Base-by-base conservation (phyloP, 257 asterid species). In the Nicotiana paniculata region DNA sequence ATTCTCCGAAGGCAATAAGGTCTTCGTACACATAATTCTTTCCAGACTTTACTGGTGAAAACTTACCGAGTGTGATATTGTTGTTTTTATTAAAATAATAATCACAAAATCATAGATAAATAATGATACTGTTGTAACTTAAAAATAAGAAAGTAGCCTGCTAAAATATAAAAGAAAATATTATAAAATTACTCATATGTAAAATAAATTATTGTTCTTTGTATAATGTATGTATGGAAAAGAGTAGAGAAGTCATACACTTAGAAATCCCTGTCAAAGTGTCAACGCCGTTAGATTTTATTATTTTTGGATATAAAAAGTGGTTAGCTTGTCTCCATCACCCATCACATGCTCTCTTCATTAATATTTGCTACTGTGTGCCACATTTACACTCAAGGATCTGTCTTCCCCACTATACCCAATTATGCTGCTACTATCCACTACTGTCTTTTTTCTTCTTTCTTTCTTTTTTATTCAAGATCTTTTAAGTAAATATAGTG, bases 231-330 rank as follows among this genome's bases (percentile, higher is more conserved):
- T 15, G 61, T 16, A 13, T 61, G 37, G 3, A 4, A 62, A 62
- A 62, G 7, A 62, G 2, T 63, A 5, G 63, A 18, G 63, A 4
- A 16, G 39, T 61, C 66, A 6, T 61, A 61, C 13, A 21, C 66
- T 61, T 61, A 0, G 79, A 46, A 72, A 46, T 24, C 48, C 12
- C 39, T 72, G 59, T 72, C 37, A 6, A 46, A 72, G 59, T 72
- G 78, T 72, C 79, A 72, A 81, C 84, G 63, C 75, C 81, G 84
- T 81, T 55, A 33, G 84, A 70, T 81, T 58, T 70, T 57, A 21
- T 9, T 43, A 28, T 7, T 70, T 57, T 55, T 26, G 12, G 17
- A 24, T 74, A 74, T 74, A 39, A 28, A 28, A 81, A 58, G 81
- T 65, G 26, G 81, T 57, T 81, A 57, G 62, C 33, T 70, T 53